Evolutionary conservation across 163 green algal genomes (phyloP), one percentile per base, ranked within the genome.

Genomic region (Chlorella variabilis): DNA sequence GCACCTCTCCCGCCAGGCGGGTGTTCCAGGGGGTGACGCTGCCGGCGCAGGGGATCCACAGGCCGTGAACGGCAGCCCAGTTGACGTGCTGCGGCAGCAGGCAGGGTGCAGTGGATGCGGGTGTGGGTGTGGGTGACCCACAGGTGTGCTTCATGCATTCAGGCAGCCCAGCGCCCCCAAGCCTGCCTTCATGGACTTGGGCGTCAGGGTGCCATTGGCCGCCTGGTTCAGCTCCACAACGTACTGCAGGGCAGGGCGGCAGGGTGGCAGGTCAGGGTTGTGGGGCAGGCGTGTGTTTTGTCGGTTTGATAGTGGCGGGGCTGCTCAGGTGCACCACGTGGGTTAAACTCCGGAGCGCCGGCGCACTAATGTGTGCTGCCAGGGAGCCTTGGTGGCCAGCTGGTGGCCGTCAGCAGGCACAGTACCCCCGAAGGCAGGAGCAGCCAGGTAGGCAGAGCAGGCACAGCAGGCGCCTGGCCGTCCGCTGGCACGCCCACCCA

Each of bases 41-140:
- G 31, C 69, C 69, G 33, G 45, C 69, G 49, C 69, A 65, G 1
- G 69, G 69, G 45, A 65, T 65, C 69, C 69, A 77, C 45, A 77
- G 69, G 45, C 69, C 69, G 69, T 34, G 27, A n/a, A 65, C 20
- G 27, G 38, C 25, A 20, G 38, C 45, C 38, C 38, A 74, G 66
- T 74, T 45, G 20, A 74, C 66, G 39, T 36, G 25, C 66, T 74
- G 66, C n/a, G 38, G n/a, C 2, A 23, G 23, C 29, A 42, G 38
- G 25, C 38, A 59, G 2, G 11, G 61, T 15, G 42, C 11, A 17
- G 18, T 11, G 11, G 33, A 42, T 42, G 20, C 11, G 11, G 45
- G 11, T 11, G 45, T 15, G 45, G 45, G 45, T 54, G 45, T 23
- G 45, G 11, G 11, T 54, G 45, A 15, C 45, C 15, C 11, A 11